Evolutionary conservation across 169 alveolate genomes (phyloP), one percentile per base, ranked within the genome.

Genomic region (Cryptosporidium meleagridis): DNA sequence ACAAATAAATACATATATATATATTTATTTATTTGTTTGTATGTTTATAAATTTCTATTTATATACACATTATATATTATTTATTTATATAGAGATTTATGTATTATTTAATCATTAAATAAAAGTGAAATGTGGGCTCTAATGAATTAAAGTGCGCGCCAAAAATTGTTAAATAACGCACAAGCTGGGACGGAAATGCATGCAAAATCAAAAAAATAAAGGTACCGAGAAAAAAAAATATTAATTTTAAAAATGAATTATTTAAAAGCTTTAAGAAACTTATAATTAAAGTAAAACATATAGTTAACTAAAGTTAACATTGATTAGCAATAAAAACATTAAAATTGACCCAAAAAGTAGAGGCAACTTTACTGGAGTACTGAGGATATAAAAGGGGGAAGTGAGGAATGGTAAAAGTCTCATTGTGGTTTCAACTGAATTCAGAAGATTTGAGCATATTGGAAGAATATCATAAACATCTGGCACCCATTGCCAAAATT

Each of bases 401-500:
- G 89, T 80, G n/a, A 80, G 55, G 16, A 67, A n/a, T 44, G 73
- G 89, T 21, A 80, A 41, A 9, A 80, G 44, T 44, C 89, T 59
- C 75, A 80, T 62, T 7, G 75, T 62, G 0, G 72, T 80, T 48
- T 80, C 89, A 45, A 80, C 89, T 10, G 89, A 80, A 29, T 67
- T 45, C n/a, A 80, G 52, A 4, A 80, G 52, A 31, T 80, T 80
- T 61, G 89, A 80, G n/a, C 89, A 80, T 5, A 80, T 80, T 9
- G 89, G 89, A 18, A 80, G 75, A 12, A 80, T 65, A 23, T 80
- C 89, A 51, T 62, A 80, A n/a, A 80, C 68, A 26, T 80, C 89
- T 5, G 89, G 89, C 2, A 80, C 89, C 89, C 89, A 80, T 18
- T 62, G 59, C 89, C 89, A 80, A 51, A 59, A 80, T 48, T 80